Evolutionary conservation across 768 basidiomycete genomes (phyloP), one percentile per base, ranked within the genome.

Genomic region (Chalciporus pseudorubinellus): DNA sequence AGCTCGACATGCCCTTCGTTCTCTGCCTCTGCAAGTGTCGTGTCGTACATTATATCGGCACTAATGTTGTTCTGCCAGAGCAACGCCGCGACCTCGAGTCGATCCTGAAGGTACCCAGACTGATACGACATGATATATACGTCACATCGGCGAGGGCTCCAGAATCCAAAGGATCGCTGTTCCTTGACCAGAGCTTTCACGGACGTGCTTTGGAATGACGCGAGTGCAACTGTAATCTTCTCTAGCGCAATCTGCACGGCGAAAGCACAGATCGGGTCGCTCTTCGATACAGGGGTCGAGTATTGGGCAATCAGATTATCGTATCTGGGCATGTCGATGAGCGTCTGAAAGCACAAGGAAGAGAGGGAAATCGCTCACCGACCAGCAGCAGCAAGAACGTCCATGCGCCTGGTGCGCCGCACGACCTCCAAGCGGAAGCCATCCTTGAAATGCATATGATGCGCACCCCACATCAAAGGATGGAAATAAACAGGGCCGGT

Each of bases 81-180:
- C 44, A 85, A 79, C 0, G 88, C 74, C 12, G 83, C 87, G 2
- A 91, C 79, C 59, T 92, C 88, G 16, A 93, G 76, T 39, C 91
- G 77, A 46, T 92, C 91, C 55, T 84, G 81, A 31, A 93, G 71
- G 60, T 84, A 77, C 10, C 91, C 90, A 8, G 82, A 73, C 54
- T 88, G 83, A 53, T 85, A 89, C 0, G 89, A 89, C 22, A 91
- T 81, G 12, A 93, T 77, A 56, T 92, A 93, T 11, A 93, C 91
- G 56, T 93, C 91, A 58, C 92, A 92, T 34, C 89, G 76, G 14
- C 90, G 78, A n/a, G 91, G 91, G 66, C 88, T 89, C 89, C 89
- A 93, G 62, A 83, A 89, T 0, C 92, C 91, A 54, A 91, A 93
- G 0, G 92, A 91, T 11, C 83, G 81, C 53, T 84, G 81, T 60